Conservation (phyloP, 345 rosid genomes). For the Orychophragmus violaceus region DNA sequence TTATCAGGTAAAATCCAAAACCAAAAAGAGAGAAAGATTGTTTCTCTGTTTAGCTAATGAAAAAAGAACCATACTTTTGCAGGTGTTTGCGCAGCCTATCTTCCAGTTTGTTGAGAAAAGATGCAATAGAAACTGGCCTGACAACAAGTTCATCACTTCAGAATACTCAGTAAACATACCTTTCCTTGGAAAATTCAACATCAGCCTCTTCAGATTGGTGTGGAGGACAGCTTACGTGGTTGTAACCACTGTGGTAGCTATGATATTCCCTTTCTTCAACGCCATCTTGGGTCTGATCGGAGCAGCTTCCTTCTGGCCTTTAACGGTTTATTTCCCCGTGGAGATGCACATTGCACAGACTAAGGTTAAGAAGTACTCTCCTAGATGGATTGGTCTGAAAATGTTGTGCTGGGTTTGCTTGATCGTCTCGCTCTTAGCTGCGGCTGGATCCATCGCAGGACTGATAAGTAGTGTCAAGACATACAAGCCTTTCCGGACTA, state of each 20-base stretch:
- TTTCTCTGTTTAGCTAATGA: not conserved
- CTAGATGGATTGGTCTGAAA: slow-evolving; percentile 63
- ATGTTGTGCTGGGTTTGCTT: slow-evolving; percentile 50
- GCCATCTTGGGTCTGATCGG: slow-evolving; percentile 75
- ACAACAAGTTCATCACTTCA: slow-evolving; percentile 45
- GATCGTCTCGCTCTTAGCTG: slow-evolving; percentile 55
- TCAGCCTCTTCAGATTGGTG: slow-evolving; percentile 56
- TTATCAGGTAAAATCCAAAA: slow-evolving; percentile 51
- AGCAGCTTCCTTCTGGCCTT: slow-evolving; percentile 74
- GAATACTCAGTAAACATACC: slow-evolving; percentile 44
- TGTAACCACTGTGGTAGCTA: slow-evolving; percentile 55
- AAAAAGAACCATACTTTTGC: not conserved
- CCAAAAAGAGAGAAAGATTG: not conserved
- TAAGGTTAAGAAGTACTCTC: slow-evolving; percentile 44
- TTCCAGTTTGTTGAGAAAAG: slow-evolving; percentile 54
- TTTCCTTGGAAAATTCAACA: slow-evolving; percentile 32
- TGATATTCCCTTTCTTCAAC: slow-evolving; percentile 91
- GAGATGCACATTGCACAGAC: slow-evolving; percentile 71
- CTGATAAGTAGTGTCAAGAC: slow-evolving; percentile 43
- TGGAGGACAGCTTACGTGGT: slow-evolving; percentile 77
- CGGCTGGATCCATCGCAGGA: slow-evolving; percentile 74
- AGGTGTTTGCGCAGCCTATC: slow-evolving; percentile 65
- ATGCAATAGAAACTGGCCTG: slow-evolving; percentile 51
- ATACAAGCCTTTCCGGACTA: slow-evolving; percentile 62
- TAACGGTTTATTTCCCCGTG: slow-evolving; percentile 78